phyloP scores from a whole-genome alignment of 176 grass and related monocot genomes.

The Ampelocalamus luodianensis region DNA sequence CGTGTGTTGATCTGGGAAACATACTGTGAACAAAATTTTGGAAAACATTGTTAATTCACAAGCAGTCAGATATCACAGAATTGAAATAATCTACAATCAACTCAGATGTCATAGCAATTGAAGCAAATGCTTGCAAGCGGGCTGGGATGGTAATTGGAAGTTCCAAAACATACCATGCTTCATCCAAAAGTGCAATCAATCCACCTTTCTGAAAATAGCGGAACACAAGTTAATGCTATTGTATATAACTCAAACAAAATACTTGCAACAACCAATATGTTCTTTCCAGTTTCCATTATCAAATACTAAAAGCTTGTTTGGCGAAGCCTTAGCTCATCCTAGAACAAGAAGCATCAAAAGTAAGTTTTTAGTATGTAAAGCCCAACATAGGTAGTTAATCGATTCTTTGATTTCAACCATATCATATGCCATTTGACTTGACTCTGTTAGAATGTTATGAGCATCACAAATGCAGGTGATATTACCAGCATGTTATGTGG shows the following conservation, averaged over 20 bases:
- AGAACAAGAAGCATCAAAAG: constrained; percentile 16
- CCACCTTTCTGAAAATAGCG: constrained; percentile 94
- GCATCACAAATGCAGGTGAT: neutral
- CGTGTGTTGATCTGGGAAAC: constrained; percentile 99
- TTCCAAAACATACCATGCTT: constrained; percentile 87
- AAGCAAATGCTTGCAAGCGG: constrained; percentile 37
- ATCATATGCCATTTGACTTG: neutral
- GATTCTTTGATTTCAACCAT: neutral
- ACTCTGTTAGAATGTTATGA: constrained; percentile 13
- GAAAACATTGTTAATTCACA: constrained; percentile 43
- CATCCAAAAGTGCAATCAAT: constrained; percentile 95
- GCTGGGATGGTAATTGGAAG: constrained; percentile 32
- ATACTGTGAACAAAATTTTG: constrained; percentile 66
- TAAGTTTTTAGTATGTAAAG: constrained; percentile 15
- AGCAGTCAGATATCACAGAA: constrained; percentile 35
- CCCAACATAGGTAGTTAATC: constrained; percentile 12
- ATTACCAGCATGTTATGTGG: neutral
- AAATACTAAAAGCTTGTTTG: constrained; percentile 25
- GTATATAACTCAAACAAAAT: constrained; percentile 11
- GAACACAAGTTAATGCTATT: constrained; percentile 42
- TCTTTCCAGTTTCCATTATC: constrained; percentile 22
- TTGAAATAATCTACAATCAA: constrained; percentile 27
- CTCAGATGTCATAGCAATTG: constrained; percentile 19
- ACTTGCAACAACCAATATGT: constrained; percentile 18
- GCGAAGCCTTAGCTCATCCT: constrained; percentile 17